Base-by-base conservation (phyloP, 768 basidiomycete species). In the Lyophyllum atratum region DNA sequence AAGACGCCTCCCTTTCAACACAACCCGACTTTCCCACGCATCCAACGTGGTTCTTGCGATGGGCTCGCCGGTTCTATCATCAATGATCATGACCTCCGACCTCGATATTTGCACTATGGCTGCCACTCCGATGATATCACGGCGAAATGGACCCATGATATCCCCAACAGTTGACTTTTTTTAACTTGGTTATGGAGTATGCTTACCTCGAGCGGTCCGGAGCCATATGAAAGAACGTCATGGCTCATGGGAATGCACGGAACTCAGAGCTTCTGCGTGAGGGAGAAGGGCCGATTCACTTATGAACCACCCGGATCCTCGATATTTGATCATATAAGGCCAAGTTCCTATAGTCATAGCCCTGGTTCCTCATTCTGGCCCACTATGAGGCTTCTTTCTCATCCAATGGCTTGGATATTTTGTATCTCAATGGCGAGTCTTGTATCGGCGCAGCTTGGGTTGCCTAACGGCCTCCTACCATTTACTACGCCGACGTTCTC, bases 401-500 rank as follows among this genome's bases (percentile, higher is more conserved):
- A 45, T 12, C 28, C 39, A n/a, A 5, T 64, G 11, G 37, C 31
- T 42, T 53, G 31, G 19, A 25, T 55, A 40, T 29, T 51, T 31
- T 52, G 44, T 33, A 19, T 60, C 22, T 49, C 54, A n/a, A 46
- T 46, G 10, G 39, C 53, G 4, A 17, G 57, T 15, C 28, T 62
- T 22, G 64, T 58, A 10, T 44, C 59, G 12, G 73, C 65, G 19
- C 72, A 74, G 48, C 72, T 82, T 1, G 80, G 81, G 15, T 62
- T 84, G 33, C 63, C 65, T 17, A 71, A 82, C 72, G 82, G 82
- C 9, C 80, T 82, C 52, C 55, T 77, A 34, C 71, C 76, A 15
- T 78, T 82, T 68, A 75, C 73, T 39, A 78, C 80, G 3, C 70
- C 81, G 1, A 62, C 64, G 7, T 81, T 85, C 66, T 59, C 72